phyloP scores from a whole-genome alignment of 2,329 filamentous ascomycete genomes.

The Fusarium goolgardi region DNA sequence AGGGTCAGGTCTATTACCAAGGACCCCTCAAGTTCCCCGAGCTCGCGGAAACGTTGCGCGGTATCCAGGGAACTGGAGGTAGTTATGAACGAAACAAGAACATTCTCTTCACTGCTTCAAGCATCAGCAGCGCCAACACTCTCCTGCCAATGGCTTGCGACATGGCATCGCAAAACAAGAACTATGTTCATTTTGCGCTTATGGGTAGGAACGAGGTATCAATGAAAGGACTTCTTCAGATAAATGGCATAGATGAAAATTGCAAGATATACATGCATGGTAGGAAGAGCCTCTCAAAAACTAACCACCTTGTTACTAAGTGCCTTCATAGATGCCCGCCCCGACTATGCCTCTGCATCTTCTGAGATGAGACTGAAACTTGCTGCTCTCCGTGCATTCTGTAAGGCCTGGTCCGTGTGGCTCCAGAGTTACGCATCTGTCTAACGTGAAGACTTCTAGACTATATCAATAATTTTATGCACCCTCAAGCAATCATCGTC shows the following conservation, averaged over 20 bases:
- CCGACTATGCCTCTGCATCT: constrained; percentile 77
- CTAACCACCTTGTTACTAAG: constrained; percentile 25
- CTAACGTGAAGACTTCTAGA: constrained; percentile 51
- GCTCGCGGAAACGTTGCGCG: constrained; percentile 72
- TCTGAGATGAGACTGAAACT: constrained; percentile 75
- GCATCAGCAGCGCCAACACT: constrained; percentile 75
- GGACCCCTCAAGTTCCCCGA: constrained; percentile 76
- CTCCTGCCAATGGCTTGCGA: constrained; percentile 86
- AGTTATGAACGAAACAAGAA: constrained; percentile 69
- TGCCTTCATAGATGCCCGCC: constrained; percentile 72
- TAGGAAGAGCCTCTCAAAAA: constrained; percentile 43
- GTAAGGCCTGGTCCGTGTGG: constrained; percentile 52
- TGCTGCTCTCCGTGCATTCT: constrained; percentile 72
- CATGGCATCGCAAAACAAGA: constrained; percentile 78
- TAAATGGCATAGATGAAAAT: constrained; percentile 80
- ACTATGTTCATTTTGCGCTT: constrained; percentile 83
- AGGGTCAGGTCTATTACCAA: constrained; percentile 62
- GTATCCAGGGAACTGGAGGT: constrained; percentile 66
- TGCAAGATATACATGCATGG: constrained; percentile 75
- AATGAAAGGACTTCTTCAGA: constrained; percentile 73
- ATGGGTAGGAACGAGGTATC: constrained; percentile 78
- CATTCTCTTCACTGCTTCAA: constrained; percentile 83
- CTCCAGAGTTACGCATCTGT: neutral
- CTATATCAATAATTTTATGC: constrained; percentile 78
- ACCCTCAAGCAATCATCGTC: constrained; percentile 80